These are phyloP conservation scores for Cryptomeria japonica DNA, from an alignment of 75 land plant genomes.

Conservation along the genomic window DNA sequence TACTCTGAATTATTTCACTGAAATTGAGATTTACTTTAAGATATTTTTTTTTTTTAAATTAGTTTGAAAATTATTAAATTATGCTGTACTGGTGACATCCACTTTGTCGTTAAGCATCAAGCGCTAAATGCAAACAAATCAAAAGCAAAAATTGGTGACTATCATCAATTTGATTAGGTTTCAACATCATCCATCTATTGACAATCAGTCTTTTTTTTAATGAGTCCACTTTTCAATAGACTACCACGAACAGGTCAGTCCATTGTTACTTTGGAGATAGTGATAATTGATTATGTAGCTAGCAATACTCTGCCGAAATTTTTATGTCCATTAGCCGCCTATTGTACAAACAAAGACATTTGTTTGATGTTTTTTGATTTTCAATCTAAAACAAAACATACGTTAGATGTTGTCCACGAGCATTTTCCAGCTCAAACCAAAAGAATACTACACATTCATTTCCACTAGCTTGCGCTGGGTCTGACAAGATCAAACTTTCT, in stretches of 20 bases:
- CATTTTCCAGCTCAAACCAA: background rate
- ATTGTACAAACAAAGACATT: background rate
- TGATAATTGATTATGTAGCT: background rate
- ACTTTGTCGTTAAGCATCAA: background rate
- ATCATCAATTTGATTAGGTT: background rate
- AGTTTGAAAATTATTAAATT: background rate
- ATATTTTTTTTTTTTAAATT: background rate
- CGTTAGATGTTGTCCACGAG: background rate
- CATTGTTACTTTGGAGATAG: background rate
- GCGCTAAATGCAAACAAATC: too few species aligned
- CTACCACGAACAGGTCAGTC: background rate
- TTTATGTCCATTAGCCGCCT: background rate
- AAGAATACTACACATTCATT: background rate
- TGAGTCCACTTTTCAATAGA: background rate
- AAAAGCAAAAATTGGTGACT: too few species aligned
- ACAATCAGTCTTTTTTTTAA: background rate
- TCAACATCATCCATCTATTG: background rate
- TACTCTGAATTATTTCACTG: background rate
- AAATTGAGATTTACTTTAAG: background rate
- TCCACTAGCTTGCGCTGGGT: slow-evolving; percentile 1
- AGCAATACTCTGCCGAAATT: background rate
- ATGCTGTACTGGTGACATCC: background rate
- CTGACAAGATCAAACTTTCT: background rate
- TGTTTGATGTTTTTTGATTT: background rate
- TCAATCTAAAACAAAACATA: slow-evolving; percentile 9